A percentile compares a stretch with the other conserved stretches of the same genome.
Conservation (phyloP, 257 asterid genomes). For the Solanum megistacrolobum region DNA sequence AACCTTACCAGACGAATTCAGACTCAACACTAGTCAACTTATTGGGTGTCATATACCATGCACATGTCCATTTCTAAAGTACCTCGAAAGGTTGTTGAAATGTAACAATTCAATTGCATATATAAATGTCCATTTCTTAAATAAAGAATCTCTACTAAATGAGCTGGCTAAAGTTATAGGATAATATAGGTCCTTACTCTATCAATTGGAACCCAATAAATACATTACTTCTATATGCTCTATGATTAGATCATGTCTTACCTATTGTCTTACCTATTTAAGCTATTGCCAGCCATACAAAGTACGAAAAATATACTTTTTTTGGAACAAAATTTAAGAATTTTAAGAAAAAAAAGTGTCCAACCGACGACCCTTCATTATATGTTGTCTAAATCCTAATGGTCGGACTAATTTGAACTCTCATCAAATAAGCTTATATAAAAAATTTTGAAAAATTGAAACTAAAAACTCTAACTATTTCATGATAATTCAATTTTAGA, state of each 20-base stretch:
- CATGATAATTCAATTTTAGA: not conserved
- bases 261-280: not conserved
- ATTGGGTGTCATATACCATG: not conserved
- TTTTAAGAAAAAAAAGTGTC: not conserved
- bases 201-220: conserved; percentile 10
- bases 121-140: not conserved
- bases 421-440: not conserved
- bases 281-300: conserved; percentile 3
- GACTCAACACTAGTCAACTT: not conserved
- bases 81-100: not conserved
- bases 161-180: not conserved
- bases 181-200: conserved; percentile 4
- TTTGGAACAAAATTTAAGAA: not conserved
- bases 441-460: not conserved
- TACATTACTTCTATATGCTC: conserved; percentile 1
- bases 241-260: not conserved
- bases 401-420: not conserved
- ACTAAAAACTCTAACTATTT: not conserved
- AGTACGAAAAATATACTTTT: not conserved
- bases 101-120: not conserved
- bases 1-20: not conserved
- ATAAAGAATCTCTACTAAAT: not conserved
- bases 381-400: not conserved
- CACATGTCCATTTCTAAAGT: not conserved
- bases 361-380: not conserved